Conservation (phyloP, 257 asterid species). For the Cruciata laevipes region DNA sequence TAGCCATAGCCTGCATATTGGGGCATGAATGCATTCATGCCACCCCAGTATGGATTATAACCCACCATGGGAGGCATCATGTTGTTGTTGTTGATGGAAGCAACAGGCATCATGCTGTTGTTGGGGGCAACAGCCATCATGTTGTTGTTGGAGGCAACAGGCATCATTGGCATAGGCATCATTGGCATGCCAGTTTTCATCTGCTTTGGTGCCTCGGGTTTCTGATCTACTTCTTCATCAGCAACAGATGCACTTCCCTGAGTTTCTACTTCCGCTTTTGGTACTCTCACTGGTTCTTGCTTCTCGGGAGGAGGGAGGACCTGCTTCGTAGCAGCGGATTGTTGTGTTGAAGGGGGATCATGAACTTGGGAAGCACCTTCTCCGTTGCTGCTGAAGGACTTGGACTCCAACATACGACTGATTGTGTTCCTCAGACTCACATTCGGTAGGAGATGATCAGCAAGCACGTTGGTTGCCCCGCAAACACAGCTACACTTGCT, state of each 20-base stretch:
- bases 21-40: background rate
- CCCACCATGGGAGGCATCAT: background rate
- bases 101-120: too few relatives aligned
- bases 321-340: background rate
- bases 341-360: background rate
- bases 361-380: background rate
- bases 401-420: too few relatives aligned
- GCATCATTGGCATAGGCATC: background rate
- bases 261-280: too few relatives aligned
- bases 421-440: too few relatives aligned
- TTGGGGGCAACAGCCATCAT: too few relatives aligned
- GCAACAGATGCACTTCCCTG: background rate
- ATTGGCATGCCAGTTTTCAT: background rate
- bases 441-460: too few relatives aligned
- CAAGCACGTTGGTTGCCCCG: too few relatives aligned
- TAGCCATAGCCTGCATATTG: background rate
- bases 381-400: too few relatives aligned
- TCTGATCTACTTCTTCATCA: background rate
- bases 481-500: too few relatives aligned
- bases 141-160: conserved; percentile 13
- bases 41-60: background rate
- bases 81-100: background rate
- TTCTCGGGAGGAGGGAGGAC: too few relatives aligned
- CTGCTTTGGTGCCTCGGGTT: background rate
- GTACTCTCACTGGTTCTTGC: background rate